These are phyloP conservation scores for Pulveroboletus ravenelii DNA, from an alignment of 768 basidiomycete species.

Conservation along the genomic window DNA sequence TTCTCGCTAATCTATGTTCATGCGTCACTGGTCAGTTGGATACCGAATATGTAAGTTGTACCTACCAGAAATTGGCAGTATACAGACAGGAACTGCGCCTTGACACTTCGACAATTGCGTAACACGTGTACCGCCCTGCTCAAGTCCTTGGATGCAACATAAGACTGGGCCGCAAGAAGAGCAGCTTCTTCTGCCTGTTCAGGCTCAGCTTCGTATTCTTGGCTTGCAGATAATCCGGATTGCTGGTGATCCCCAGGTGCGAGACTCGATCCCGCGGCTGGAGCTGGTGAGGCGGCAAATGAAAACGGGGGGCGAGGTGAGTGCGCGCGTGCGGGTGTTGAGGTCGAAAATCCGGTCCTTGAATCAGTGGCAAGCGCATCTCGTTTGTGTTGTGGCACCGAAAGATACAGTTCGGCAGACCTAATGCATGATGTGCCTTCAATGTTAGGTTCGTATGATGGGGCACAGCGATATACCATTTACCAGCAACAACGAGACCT, in stretches of 20 bases:
- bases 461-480: constrained; percentile 52
- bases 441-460: constrained; percentile 10
- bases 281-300: constrained; percentile 28
- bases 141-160: constrained; percentile 75
- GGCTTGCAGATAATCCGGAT: constrained; percentile 21
- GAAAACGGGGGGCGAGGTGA: constrained; percentile 37
- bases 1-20: constrained; percentile 71
- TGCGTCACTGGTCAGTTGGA: constrained; percentile 2
- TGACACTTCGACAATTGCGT: constrained; percentile 59
- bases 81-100: constrained; percentile 68
- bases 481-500: constrained; percentile 64
- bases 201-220: constrained; percentile 39
- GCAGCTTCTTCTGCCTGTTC: constrained; percentile 66
- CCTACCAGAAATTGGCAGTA: constrained; percentile 87
- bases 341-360: constrained; percentile 47
- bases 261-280: constrained; percentile 31
- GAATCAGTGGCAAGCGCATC: constrained; percentile 25
- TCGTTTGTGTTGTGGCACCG: constrained; percentile 49
- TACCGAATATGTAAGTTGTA: constrained; percentile 10
- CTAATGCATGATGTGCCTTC: constrained; percentile 35
- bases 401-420: constrained; percentile 72
- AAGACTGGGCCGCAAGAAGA: constrained; percentile 67
- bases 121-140: constrained; percentile 66
- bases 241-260: constrained; percentile 15
- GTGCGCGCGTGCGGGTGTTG: constrained; percentile 50